These are phyloP conservation scores for Carex cristatella DNA, from an alignment of 176 grass and related monocot species.

Conservation along the genomic window DNA sequence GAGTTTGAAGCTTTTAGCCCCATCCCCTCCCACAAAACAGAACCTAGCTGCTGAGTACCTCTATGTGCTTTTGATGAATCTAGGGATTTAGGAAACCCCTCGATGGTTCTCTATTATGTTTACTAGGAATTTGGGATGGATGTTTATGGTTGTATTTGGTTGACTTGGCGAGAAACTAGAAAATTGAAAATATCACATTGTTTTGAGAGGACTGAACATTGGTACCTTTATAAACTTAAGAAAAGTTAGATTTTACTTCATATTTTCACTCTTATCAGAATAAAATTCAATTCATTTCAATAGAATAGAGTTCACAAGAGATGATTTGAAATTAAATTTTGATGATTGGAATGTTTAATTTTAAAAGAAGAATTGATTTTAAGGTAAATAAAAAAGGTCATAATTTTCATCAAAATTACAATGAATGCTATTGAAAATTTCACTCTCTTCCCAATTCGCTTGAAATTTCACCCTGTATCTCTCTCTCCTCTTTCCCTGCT, in stretches of 20 bases:
- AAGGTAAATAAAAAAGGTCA: no score
- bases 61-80: neutral
- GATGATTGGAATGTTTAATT: no score
- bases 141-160: neutral
- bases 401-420: no score
- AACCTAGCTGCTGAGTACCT: neutral
- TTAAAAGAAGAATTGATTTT: no score
- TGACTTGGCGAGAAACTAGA: neutral
- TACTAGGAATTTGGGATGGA: neutral
- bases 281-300: no score
- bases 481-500: no score
- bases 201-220: neutral
- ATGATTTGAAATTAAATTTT: no score
- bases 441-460: no score
- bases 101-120: neutral
- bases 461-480: no score
- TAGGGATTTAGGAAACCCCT: no score
- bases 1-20: neutral
- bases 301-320: no score
- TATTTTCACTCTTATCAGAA: neutral
- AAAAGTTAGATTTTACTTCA: neutral
- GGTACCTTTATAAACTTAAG: neutral
- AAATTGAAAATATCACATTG: neutral
- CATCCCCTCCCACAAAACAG: neutral
- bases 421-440: no score